A percentile compares a stretch with the other conserved stretches of the same genome.
Conservation (phyloP, 1,139 yeast genomes). For the Suhomyces kunorum region DNA sequence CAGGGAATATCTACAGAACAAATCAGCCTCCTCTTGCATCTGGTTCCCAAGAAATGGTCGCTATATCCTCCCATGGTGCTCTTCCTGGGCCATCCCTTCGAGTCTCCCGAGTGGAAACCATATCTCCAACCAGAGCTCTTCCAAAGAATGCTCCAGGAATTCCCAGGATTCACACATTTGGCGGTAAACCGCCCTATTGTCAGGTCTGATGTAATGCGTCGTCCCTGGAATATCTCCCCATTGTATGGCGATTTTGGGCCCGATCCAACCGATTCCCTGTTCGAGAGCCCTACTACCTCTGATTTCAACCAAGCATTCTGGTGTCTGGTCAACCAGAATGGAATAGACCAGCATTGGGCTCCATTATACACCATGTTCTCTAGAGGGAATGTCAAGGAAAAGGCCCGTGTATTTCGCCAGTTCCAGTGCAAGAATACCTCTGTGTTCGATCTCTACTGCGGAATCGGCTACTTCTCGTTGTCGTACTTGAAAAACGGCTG, state of each 20-base stretch:
- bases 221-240: slow-evolving; percentile 61
- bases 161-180: slow-evolving; percentile 51
- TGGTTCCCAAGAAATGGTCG: slow-evolving; percentile 56
- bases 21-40: neutral
- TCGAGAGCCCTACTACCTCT: slow-evolving; percentile 38
- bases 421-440: slow-evolving; percentile 32
- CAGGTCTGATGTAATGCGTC: slow-evolving; percentile 55
- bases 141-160: slow-evolving; percentile 20
- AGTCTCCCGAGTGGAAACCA: slow-evolving; percentile 34
- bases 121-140: slow-evolving; percentile 22
- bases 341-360: slow-evolving; percentile 79
- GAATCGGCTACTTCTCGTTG: slow-evolving; percentile 83
- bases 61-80: slow-evolving; percentile 70
- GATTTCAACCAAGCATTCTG: slow-evolving; percentile 63
- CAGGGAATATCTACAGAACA: neutral
- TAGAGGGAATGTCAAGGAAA: slow-evolving; percentile 85
- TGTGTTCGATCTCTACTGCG: slow-evolving; percentile 74
- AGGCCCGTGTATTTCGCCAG: slow-evolving; percentile 56
- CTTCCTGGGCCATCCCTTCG: slow-evolving; percentile 48
- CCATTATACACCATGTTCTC: slow-evolving; percentile 87
- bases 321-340: slow-evolving; percentile 73
- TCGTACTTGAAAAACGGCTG: slow-evolving; percentile 64
- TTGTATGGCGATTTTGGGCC: slow-evolving; percentile 70
- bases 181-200: slow-evolving; percentile 73
- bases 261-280: slow-evolving; percentile 24